phyloP scores from a whole-genome alignment of 2,329 filamentous ascomycete species.

The Epicoccum nigrum region DNA sequence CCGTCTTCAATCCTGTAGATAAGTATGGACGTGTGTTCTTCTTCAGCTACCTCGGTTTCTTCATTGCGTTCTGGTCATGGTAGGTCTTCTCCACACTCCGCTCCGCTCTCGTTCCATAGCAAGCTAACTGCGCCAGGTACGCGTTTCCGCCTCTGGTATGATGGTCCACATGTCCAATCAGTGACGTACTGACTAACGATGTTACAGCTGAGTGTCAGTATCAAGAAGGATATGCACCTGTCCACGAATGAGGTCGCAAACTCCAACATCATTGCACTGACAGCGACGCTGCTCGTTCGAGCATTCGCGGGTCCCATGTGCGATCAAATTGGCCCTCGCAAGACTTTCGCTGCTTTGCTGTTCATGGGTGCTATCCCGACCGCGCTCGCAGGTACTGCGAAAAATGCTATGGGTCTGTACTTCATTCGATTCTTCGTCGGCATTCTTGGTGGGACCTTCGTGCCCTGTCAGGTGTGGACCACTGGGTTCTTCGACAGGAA shows the following conservation, averaged over 20 bases:
- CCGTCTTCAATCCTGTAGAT: conserved; percentile 77
- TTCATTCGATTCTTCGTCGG: conserved; percentile 79
- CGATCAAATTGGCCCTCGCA: conserved; percentile 80
- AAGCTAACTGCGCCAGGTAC: conserved; percentile 63
- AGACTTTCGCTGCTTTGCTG: conserved; percentile 79
- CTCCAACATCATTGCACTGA: conserved; percentile 85
- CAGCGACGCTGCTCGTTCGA: conserved; percentile 69
- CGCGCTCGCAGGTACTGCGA: conserved; percentile 78
- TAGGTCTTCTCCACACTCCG: conserved; percentile 37
- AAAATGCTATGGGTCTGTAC: conserved; percentile 70
- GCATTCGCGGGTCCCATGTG: conserved; percentile 82
- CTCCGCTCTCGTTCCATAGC: conserved; percentile 7
- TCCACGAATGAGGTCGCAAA: conserved; percentile 76
- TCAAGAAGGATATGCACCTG: conserved; percentile 78
- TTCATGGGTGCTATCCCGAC: conserved; percentile 80
- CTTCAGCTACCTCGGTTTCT: conserved; percentile 86
- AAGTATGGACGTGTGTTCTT: conserved; percentile 87
- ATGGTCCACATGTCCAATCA: conserved; percentile 13
- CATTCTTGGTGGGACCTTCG: conserved; percentile 77
- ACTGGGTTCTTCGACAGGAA: conserved; percentile 95
- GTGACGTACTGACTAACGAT: conserved; percentile 51
- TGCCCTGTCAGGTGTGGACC: conserved; percentile 90
- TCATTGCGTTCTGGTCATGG: conserved; percentile 87
- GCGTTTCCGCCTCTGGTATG: conserved; percentile 82
- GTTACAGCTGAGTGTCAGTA: conserved; percentile 59